Evolutionary conservation across 352 stramenopile genomes (phyloP).

Genomic region (Pythium brassicae): DNA sequence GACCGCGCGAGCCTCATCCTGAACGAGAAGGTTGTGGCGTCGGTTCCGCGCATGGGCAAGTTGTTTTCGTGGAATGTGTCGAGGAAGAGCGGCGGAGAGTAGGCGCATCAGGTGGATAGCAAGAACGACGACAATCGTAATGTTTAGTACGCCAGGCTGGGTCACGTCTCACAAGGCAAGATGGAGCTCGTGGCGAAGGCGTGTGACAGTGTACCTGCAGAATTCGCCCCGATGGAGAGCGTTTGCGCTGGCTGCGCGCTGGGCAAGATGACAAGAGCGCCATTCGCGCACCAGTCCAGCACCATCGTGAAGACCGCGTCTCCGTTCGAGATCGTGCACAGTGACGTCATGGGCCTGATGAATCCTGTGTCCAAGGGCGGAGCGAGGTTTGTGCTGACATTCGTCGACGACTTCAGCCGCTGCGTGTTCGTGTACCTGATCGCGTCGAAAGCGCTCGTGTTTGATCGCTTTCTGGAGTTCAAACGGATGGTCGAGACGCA

Average conservation of each 20-base stretch:
- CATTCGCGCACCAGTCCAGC: not conserved
- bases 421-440: not conserved
- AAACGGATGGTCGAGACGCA: not conserved
- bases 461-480: constrained; percentile 1
- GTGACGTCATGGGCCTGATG: not conserved
- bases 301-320: not conserved
- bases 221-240: too few relatives aligned
- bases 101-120: too few relatives aligned
- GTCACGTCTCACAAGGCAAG: not conserved
- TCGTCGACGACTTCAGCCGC: constrained; percentile 13
- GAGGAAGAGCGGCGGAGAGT: not conserved
- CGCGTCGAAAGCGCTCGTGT: not conserved
- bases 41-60: not conserved
- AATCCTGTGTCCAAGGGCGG: not conserved
- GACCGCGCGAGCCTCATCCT: not conserved
- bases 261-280: not conserved
- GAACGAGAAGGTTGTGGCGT: not conserved
- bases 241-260: not conserved
- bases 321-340: not conserved
- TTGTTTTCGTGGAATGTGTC: not conserved
- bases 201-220: not conserved
- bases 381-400: constrained; percentile 8
- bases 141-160: not conserved
- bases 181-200: not conserved
- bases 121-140: not conserved